These are phyloP conservation scores for Zymoseptoria ardabiliae DNA, from an alignment of 2,329 filamentous ascomycete genomes.

Conservation along the genomic window DNA sequence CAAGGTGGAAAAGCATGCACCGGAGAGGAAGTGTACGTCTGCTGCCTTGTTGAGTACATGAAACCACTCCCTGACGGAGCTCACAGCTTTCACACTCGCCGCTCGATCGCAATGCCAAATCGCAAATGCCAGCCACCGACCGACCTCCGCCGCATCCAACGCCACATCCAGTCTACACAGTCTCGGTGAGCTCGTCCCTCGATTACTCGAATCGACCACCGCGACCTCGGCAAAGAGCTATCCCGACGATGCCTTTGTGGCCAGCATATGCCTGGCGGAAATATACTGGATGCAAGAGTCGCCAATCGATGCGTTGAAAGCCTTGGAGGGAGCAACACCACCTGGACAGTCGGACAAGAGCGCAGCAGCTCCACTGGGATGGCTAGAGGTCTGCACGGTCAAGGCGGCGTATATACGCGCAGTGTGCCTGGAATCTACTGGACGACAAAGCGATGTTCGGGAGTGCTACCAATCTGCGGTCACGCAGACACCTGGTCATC, in stretches of 20 bases:
- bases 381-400: constrained; percentile 67
- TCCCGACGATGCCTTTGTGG: constrained; percentile 59
- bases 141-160: constrained; percentile 36
- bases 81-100: constrained; percentile 39
- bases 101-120: constrained; percentile 42
- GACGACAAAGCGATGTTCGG: constrained; percentile 17
- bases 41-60: neutral
- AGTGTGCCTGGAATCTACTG: constrained; percentile 22
- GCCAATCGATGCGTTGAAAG: constrained; percentile 49
- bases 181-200: constrained; percentile 34
- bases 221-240: constrained; percentile 23
- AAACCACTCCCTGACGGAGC: neutral
- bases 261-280: constrained; percentile 76
- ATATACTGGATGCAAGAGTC: constrained; percentile 69
- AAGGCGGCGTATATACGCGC: constrained; percentile 26
- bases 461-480: constrained; percentile 17
- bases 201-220: constrained; percentile 31
- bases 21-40: constrained; percentile 68
- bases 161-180: constrained; percentile 27
- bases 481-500: constrained; percentile 21
- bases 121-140: constrained; percentile 37
- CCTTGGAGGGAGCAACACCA: constrained; percentile 31
- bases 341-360: constrained; percentile 2
- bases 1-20: constrained; percentile 91
- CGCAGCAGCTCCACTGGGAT: constrained; percentile 41